phyloP scores from a whole-genome alignment of 345 rosid genomes.

The Balakata baccata region DNA sequence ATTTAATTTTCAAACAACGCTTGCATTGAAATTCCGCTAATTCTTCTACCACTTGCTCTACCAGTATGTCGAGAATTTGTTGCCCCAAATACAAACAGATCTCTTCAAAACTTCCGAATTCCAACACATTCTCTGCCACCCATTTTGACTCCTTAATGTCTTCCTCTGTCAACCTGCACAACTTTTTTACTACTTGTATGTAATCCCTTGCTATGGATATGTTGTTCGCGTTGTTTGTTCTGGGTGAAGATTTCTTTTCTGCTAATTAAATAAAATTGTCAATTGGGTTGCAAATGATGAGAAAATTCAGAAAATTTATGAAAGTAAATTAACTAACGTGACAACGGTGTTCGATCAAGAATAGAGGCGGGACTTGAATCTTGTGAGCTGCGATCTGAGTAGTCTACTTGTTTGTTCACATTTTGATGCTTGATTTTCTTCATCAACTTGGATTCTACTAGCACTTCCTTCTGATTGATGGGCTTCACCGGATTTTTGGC shows the following conservation, averaged over 20 bases:
- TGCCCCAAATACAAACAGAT: conserved; percentile 46
- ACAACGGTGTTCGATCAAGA: conserved; percentile 21
- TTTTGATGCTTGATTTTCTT: conserved; percentile 21
- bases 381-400: background rate
- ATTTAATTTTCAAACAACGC: background rate
- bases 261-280: background rate
- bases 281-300: too few relatives aligned
- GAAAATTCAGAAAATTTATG: too few relatives aligned
- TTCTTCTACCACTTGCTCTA: conserved; percentile 37
- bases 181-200: conserved; percentile 36
- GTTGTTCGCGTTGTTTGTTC: background rate
- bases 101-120: conserved; percentile 42
- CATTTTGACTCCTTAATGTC: conserved; percentile 45
- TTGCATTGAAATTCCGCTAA: conserved; percentile 29
- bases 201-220: background rate
- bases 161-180: conserved; percentile 43
- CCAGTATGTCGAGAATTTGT: conserved; percentile 25
- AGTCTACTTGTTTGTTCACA: conserved; percentile 3
- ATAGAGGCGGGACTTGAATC: conserved; percentile 59
- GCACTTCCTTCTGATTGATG: conserved; percentile 32
- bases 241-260: conserved; percentile 18
- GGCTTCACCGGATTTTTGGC: conserved; percentile 24
- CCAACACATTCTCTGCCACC: conserved; percentile 18
- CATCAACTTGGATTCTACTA: conserved; percentile 22
- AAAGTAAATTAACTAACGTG: conserved; percentile 39